Evolutionary conservation across 257 asterid species (phyloP).

Genomic region (Lantana camara): DNA sequence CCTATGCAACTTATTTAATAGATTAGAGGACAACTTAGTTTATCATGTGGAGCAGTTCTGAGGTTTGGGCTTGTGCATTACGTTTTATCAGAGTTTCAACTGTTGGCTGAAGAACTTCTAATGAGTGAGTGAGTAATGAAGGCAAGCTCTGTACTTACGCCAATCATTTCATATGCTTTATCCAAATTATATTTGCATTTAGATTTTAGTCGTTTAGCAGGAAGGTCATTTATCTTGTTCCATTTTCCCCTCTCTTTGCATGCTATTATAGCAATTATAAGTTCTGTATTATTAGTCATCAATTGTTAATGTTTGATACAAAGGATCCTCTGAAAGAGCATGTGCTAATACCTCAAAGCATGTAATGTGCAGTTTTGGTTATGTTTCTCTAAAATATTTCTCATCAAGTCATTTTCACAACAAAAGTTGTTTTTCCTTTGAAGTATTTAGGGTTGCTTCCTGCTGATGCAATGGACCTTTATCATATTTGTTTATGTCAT

Average conservation of each 20-base stretch:
- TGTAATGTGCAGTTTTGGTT: slow-evolving; percentile 2
- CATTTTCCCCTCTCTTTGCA: neutral
- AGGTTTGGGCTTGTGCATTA: slow-evolving; percentile 74
- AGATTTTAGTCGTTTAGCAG: slow-evolving; percentile 7
- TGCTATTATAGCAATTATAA: neutral
- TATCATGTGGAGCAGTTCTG: slow-evolving; percentile 75
- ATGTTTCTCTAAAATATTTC: neutral
- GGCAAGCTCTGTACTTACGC: slow-evolving; percentile 42
- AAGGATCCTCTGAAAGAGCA: slow-evolving; percentile 1
- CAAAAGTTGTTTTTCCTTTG: neutral
- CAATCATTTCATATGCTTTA: slow-evolving; percentile 14
- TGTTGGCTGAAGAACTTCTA: slow-evolving; percentile 91
- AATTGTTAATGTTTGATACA: neutral
- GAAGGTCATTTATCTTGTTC: neutral
- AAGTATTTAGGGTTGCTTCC: slow-evolving; percentile 8
- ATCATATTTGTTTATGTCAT: slow-evolving; percentile 12
- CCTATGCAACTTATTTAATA: slow-evolving; percentile 29
- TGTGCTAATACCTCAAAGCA: too few relatives aligned
- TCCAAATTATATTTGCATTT: slow-evolving; percentile 10
- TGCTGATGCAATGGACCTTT: slow-evolving; percentile 21
- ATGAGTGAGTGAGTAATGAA: slow-evolving; percentile 87
- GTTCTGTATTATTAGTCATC: neutral
- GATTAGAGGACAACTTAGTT: slow-evolving; percentile 91
- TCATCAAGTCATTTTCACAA: slow-evolving; percentile 11
- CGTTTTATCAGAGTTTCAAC: slow-evolving; percentile 78